phyloP scores from a whole-genome alignment of 2,329 filamentous ascomycete species.

The Waltergamsia citrina region DNA sequence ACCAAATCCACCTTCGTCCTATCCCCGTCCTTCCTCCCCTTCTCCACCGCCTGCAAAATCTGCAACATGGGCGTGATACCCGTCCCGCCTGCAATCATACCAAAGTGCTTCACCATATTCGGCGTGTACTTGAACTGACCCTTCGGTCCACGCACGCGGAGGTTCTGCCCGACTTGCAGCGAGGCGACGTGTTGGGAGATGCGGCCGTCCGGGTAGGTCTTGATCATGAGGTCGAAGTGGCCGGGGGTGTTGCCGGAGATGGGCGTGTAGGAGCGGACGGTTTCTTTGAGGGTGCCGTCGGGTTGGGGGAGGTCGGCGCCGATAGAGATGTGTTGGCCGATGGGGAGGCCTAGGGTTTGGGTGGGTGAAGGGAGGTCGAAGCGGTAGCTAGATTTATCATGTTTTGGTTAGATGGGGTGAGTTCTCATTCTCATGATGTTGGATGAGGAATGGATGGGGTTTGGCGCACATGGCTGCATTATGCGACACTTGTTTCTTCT shows the following conservation, averaged over 20 bases:
- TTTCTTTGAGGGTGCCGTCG: constrained; percentile 69
- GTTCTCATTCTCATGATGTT: not conserved
- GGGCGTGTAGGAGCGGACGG: constrained; percentile 86
- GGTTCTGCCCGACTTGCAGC: constrained; percentile 72
- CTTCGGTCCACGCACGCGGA: constrained; percentile 90
- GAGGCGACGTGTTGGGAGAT: constrained; percentile 89
- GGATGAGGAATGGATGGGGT: not conserved
- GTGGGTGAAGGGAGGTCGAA: constrained; percentile 72
- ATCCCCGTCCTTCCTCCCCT: constrained; percentile 70
- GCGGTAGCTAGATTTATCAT: constrained; percentile 59
- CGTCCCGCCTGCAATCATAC: constrained; percentile 96
- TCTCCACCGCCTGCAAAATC: constrained; percentile 82
- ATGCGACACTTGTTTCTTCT: constrained; percentile 94
- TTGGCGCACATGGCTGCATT: constrained; percentile 92
- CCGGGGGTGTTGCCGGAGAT: constrained; percentile 85
- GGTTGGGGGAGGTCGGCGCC: constrained; percentile 61
- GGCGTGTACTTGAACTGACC: constrained; percentile 96
- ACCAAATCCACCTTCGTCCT: constrained; percentile 87
- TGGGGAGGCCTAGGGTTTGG: constrained; percentile 87
- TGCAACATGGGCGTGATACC: constrained; percentile 99
- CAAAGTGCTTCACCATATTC: constrained; percentile 93
- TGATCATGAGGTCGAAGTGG: constrained; percentile 94
- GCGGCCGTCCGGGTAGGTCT: constrained; percentile 95
- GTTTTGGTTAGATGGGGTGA: not conserved
- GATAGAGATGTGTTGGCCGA: constrained; percentile 98